Base-by-base conservation (phyloP, 805 yeast species). In the Nakazawaea populi region DNA sequence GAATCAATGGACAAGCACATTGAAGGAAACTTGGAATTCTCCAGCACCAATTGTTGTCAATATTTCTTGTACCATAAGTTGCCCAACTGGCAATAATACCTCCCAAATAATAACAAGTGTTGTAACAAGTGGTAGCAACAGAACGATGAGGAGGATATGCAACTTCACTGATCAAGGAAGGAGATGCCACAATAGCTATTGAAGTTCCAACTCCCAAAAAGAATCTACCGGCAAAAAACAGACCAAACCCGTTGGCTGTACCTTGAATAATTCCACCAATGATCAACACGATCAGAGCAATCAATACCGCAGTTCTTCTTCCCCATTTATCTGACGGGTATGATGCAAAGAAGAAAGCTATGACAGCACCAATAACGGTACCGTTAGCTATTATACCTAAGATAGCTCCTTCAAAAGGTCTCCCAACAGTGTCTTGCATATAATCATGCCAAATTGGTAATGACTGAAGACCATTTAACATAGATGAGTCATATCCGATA, bases 241-340 rank as follows among this genome's bases (percentile, higher is more conserved):
- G 59, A 18, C 61, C 67, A 36, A 56, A 52, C 5, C 50, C 44
- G 6, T 44, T 45, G 10, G 85, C 72, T 24, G 76, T 46, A n/a
- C 75, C 65, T 54, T 84, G 85, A 37, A 85, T 67, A 38, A 75
- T 58, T 24, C 82, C 76, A 52, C 88, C 87, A 42, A 81, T 54
- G 35, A 79, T 66, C 56, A 83, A 77, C 44, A 81, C 69, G 18
- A 71, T 18, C 44, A 80, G 68, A 11, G 89, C 89, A 30, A 69
- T 42, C 27, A 75, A 57, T 36, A 84, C 73, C 70, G 72, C 72
- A 73, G 53, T 67, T 61, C 74, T 66, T 68, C 80, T 64, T 54
- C 78, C 80, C 46, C 60, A 62, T 47, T 55, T 60, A 59, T 77
- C 81, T 51, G 59, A 55, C 32, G 64, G 47, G 49, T 46, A 11